Conservation (phyloP, 805 yeast genomes). For the Zygosaccharomyces bailii region DNA sequence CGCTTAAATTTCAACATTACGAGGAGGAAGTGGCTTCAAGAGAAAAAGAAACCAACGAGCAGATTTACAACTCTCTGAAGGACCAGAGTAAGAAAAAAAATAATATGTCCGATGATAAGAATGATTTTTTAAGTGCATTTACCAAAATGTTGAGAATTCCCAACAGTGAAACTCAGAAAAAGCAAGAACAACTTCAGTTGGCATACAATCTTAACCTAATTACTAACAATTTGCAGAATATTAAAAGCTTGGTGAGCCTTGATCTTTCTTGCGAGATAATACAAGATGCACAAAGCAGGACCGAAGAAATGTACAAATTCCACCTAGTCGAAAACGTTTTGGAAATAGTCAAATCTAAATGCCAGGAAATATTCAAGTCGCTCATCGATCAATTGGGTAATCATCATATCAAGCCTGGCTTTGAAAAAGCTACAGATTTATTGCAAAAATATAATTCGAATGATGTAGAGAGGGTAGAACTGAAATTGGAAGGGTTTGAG, state of each 20-base stretch:
- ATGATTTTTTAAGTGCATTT: constrained; percentile 61
- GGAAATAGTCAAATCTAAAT: constrained; percentile 30
- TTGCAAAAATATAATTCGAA: constrained; percentile 69
- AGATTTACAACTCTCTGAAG: constrained; percentile 40
- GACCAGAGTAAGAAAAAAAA: constrained; percentile 34
- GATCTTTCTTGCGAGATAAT: constrained; percentile 72
- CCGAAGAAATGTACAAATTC: constrained; percentile 56
- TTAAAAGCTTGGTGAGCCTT: constrained; percentile 73
- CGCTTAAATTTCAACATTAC: constrained; percentile 27
- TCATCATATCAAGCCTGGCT: constrained; percentile 81
- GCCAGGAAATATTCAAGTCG: constrained; percentile 65
- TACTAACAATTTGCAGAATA: constrained; percentile 67
- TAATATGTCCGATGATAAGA: constrained; percentile 37
- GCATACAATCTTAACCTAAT: constrained; percentile 80
- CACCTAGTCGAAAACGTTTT: constrained; percentile 33
- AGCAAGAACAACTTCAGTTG: constrained; percentile 46
- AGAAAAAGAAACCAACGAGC: constrained; percentile 42
- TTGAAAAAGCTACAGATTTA: constrained; percentile 71
- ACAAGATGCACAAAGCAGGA: constrained; percentile 61
- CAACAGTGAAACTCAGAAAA: constrained; percentile 25
- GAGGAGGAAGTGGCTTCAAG: constrained; percentile 28
- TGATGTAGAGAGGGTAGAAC: constrained; percentile 33
- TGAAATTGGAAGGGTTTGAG: constrained; percentile 35
- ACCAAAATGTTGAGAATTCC: constrained; percentile 54
- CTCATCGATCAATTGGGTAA: constrained; percentile 60